A percentile compares a stretch with the other conserved stretches of the same genome.
phyloP scores from a whole-genome alignment of 192 early-diverging fungal genomes.

The Coemansia sp. region DNA sequence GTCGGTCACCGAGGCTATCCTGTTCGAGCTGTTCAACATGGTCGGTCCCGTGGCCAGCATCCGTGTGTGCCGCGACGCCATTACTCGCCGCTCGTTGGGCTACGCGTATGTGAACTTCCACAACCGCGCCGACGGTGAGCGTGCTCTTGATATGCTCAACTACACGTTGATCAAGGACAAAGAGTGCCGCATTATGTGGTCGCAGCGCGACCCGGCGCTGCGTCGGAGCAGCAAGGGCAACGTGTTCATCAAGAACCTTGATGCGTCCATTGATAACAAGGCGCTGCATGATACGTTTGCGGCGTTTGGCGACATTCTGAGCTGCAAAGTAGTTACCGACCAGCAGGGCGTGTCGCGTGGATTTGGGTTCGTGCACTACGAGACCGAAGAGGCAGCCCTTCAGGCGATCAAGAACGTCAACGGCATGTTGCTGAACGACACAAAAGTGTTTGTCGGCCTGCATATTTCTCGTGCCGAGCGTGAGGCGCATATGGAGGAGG shows the following conservation, averaged over 20 bases:
- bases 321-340: slow-evolving; percentile 93
- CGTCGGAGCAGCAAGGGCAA: slow-evolving; percentile 91
- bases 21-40: slow-evolving; percentile 97
- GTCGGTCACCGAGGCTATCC: slow-evolving; percentile 93
- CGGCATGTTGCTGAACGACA: slow-evolving; percentile 99
- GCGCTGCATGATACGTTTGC: slow-evolving; percentile 98
- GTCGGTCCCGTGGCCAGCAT: slow-evolving; percentile 94
- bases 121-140: slow-evolving; percentile 79
- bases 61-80: slow-evolving; percentile 96
- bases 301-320: slow-evolving; percentile 94
- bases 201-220: slow-evolving; percentile 94
- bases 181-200: slow-evolving; percentile 99
- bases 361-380: slow-evolving; percentile 99
- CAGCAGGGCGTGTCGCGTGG: slow-evolving; percentile 80
- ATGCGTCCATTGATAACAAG: slow-evolving; percentile 97
- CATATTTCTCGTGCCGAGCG: slow-evolving; percentile 94
- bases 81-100: slow-evolving; percentile 92
- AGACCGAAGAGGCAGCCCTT: slow-evolving; percentile 89
- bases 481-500: slow-evolving; percentile 81
- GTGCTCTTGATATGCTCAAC: slow-evolving; percentile 92
- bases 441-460: slow-evolving; percentile 91
- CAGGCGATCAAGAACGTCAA: slow-evolving; percentile 96
- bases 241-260: slow-evolving; percentile 99
- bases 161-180: slow-evolving; percentile 93
- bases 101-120: slow-evolving; percentile 99